Base-by-base conservation (phyloP, 345 rosid genomes). In the Pistacia atlantica region DNA sequence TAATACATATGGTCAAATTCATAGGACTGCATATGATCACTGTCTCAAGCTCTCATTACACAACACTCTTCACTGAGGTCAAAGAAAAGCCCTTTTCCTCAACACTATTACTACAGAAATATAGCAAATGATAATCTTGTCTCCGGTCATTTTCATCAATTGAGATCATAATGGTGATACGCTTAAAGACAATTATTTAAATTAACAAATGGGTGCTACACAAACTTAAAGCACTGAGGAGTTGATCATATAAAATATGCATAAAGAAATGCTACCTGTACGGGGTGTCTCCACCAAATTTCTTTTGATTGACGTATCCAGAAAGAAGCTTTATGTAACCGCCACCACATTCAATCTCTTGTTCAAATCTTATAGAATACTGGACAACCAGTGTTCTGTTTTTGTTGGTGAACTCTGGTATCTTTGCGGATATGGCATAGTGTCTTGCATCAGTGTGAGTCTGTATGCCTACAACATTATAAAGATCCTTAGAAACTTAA, bases 291-390 rank as follows among this genome's bases (percentile, higher is more conserved):
- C 86, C 87, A 2, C 86, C 86, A 65, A 80, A 83, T 72, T 84
- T 82, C 81, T 78, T 82, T 78, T 83, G 87, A 77, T 81, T 86
- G 65, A 81, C 77, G 4, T 79, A 84, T 33, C 83, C 85, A 22
- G 87, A 83, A 52, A 83, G 82, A 86, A 84, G 75, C 79, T 85
- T 88, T 74, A 88, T 80, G 78, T 86, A 79, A 45, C 89, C 92
- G 56, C 90, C 92, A 70, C 89, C 88, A 75, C 86, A 86, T 77
- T 85, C 86, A 25, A 88, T 86, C 46, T 89, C 85, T 72, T 89
- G 92, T 71, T 89, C 90, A 75, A 82, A 81, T 82, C 81, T 87
- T 38, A 87, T 80, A 18, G 90, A 85, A 77, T 83, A 89, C 59
- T 87, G 90, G 75, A 89, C 76, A 56, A 89, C 90, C n/a, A 89